Evolutionary conservation across 352 stramenopile species (phyloP), one percentile per base, ranked within the genome.

Genomic region (Phytopythium chamaehyphon): DNA sequence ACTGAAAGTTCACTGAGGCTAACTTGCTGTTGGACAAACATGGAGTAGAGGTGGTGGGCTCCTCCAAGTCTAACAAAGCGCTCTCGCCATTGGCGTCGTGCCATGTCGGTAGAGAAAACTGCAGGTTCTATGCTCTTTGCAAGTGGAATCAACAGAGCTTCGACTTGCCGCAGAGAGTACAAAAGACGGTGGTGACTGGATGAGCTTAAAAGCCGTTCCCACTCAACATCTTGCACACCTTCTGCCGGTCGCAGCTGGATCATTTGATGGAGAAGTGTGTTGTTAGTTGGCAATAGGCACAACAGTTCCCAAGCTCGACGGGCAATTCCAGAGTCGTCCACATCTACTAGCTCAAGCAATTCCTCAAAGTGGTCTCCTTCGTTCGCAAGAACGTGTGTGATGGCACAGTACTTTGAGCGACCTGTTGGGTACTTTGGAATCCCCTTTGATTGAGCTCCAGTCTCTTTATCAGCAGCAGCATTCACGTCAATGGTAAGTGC

Each of bases 221-320:
- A 93, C 3, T 66, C 19, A 10, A 75, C 69, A 26, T 55, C 33
- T 49, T 39, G 6, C 23, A 61, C 51, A 11, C 47, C 57, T 1
- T 50, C 16, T 14, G 47, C 40, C 9, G 43, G 43, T 14, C 79
- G 73, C 9, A 93, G 62, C 7, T 57, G 64, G 33, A 92, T 80
- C 73, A 92, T 92, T 23, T 67, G 61, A 14, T 71, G 73, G 19
- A 93, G 53, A 9, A 88, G 47, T 1, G 71, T 54, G 26, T 80
- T 75, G 54, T 87, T 93, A 11, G 79, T 88, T 4, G 83, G 83
- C 6, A 93, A 48, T 6, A 71, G 64, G 22, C 76, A 90, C 8
- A 93, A 56, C 21, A 93, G 51, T 31, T 89, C 79, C 83, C 83
- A 93, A 21, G 76, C 76, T 10, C 83, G 69, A 45, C 83, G 69